These are phyloP conservation scores for Puccinellia tenuiflora DNA, from an alignment of 176 grass and related monocot genomes.

Conservation along the genomic window DNA sequence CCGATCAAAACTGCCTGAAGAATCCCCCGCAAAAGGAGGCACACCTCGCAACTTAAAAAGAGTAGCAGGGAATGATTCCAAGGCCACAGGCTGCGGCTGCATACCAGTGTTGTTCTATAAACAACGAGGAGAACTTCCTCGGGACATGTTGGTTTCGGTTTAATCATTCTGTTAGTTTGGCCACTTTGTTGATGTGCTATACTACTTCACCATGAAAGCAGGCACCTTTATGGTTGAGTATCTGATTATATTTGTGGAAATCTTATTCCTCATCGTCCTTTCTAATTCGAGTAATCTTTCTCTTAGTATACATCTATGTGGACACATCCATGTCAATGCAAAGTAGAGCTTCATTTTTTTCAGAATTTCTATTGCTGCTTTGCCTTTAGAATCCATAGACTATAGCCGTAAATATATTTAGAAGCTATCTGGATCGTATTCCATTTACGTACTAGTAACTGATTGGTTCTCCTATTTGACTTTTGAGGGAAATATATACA, in stretches of 20 bases:
- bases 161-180: neutral
- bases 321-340: neutral
- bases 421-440: neutral
- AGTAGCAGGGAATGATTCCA: neutral
- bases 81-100: neutral
- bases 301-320: neutral
- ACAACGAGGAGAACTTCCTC: neutral
- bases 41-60: neutral
- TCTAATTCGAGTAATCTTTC: neutral
- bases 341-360: neutral
- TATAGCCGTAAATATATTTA: neutral
- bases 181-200: neutral
- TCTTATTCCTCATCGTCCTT: neutral
- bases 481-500: neutral
- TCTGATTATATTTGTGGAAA: neutral
- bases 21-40: slow-evolving; percentile 6
- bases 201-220: neutral
- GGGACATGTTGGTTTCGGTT: neutral
- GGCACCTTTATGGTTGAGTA: neutral
- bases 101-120: neutral
- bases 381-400: neutral
- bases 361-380: neutral
- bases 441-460: neutral
- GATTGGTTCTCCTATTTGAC: neutral
- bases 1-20: neutral